phyloP scores from a whole-genome alignment of 441 rosid genomes.

The Populus hybrid region DNA sequence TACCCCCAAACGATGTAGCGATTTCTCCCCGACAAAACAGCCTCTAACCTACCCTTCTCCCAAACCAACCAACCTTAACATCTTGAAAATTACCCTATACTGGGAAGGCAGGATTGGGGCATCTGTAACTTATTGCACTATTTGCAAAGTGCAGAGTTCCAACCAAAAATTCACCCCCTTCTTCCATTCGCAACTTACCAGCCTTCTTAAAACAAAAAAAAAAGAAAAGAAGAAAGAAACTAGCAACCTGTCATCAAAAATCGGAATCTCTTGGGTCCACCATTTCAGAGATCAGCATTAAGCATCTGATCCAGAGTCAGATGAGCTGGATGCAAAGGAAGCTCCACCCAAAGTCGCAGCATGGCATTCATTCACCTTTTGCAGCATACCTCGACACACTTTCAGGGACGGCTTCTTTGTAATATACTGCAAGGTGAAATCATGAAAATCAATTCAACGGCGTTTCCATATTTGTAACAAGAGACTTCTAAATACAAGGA shows the following conservation, averaged over 20 bases:
- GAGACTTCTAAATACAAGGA: not conserved
- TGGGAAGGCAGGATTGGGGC: conserved; percentile 32
- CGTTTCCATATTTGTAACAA: not conserved
- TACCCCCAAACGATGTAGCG: not conserved
- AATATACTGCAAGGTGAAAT: conserved; percentile 40
- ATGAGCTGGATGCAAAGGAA: conserved; percentile 35
- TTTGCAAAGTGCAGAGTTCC: conserved; percentile 48
- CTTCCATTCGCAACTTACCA: conserved; percentile 26
- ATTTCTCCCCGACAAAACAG: conserved; percentile 26
- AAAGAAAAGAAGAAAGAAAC: conserved; percentile 21
- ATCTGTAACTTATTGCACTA: conserved; percentile 47
- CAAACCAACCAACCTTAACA: conserved; percentile 21
- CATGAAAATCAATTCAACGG: not conserved
- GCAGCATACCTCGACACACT: conserved; percentile 40
- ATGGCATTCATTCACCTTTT: conserved; percentile 43
- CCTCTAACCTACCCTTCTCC: conserved; percentile 33
- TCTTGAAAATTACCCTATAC: conserved; percentile 22
- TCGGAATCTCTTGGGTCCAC: conserved; percentile 26
- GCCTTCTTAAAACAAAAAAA: conserved; percentile 27
- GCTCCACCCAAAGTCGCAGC: conserved; percentile 34
- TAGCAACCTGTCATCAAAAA: conserved; percentile 50
- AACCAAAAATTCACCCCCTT: conserved; percentile 29
- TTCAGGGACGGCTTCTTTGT: conserved; percentile 42
- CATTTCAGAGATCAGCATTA: conserved; percentile 29
- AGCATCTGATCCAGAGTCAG: conserved; percentile 42